phyloP scores from a whole-genome alignment of 2,329 filamentous ascomycete species.

The Phyllachora maydis region DNA sequence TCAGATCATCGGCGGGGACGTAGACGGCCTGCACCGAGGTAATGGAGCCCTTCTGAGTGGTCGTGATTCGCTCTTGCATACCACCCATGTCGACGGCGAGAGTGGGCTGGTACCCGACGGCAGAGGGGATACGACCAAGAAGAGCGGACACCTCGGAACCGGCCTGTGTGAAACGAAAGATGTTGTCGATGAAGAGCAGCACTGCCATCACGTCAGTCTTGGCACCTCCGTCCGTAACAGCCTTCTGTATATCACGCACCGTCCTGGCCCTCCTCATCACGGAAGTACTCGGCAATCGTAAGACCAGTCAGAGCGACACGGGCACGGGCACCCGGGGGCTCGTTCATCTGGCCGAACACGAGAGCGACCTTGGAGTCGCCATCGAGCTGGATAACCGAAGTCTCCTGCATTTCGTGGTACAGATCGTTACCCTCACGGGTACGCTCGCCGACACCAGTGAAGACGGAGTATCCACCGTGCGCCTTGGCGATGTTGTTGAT shows the following conservation, averaged over 20 bases:
- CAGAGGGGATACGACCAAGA: conserved; percentile 98
- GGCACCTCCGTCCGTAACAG: background rate
- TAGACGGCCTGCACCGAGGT: conserved; percentile 99
- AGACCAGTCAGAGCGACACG: conserved; percentile 85
- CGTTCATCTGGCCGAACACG: conserved; percentile 99
- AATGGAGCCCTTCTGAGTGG: conserved; percentile 98
- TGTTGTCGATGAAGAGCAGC: conserved; percentile 99
- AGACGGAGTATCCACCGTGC: conserved; percentile 99
- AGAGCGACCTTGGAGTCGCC: conserved; percentile 98
- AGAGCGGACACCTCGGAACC: conserved; percentile 99
- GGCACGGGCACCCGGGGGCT: conserved; percentile 97
- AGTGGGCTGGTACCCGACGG: conserved; percentile 99
- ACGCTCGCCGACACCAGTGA: conserved; percentile 99
- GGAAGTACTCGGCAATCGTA: conserved; percentile 70
- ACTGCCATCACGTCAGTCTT: conserved; percentile 25
- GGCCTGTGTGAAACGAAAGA: conserved; percentile 99
- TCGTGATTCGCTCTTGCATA: conserved; percentile 99
- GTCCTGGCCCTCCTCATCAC: conserved; percentile 62
- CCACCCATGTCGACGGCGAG: conserved; percentile 96
- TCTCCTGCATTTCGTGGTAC: conserved; percentile 99
- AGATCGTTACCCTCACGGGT: conserved; percentile 99
- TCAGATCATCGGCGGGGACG: conserved; percentile 99
- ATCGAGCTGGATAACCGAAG: conserved; percentile 96
- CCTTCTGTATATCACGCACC: conserved; percentile 25
- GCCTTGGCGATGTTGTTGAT: conserved; percentile 99